phyloP scores from a whole-genome alignment of 495 filamentous ascomycete species.

The Neurospora tetraspora region DNA sequence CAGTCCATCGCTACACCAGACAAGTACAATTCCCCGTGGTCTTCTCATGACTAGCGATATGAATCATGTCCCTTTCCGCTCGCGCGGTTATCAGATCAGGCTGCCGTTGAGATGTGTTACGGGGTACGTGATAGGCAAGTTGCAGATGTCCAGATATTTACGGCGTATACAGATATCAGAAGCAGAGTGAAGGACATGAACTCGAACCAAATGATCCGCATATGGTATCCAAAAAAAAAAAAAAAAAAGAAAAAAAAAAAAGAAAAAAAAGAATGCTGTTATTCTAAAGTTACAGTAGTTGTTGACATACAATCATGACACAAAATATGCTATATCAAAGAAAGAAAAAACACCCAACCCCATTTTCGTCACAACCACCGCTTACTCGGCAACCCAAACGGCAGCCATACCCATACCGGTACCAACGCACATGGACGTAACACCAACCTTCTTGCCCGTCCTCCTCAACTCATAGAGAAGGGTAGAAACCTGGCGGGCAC shows the following conservation, averaged over 20 bases:
- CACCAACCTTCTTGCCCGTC: conserved; percentile 70
- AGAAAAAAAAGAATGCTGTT: neutral
- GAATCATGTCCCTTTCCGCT: neutral
- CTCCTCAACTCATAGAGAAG: conserved; percentile 79
- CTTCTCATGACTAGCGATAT: neutral
- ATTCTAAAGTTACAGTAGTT: neutral
- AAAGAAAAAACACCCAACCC: neutral
- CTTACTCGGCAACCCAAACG: conserved; percentile 65
- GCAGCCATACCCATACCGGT: conserved; percentile 71
- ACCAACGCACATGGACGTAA: conserved; percentile 94
- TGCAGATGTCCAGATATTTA: neutral
- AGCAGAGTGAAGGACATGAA: neutral
- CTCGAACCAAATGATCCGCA: neutral
- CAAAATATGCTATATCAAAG: neutral
- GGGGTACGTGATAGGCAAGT: neutral
- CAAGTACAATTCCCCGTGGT: neutral
- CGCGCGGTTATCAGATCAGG: neutral
- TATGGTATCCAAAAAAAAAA: neutral
- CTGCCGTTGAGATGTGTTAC: neutral
- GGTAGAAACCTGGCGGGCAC: conserved; percentile 86
- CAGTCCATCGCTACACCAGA: neutral
- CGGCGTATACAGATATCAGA: neutral
- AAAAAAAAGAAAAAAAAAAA: neutral
- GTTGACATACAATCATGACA: neutral
- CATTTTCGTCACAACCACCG: neutral